phyloP scores from a whole-genome alignment of 1,284 basidiomycete genomes.

The Sphagnurus paluster region DNA sequence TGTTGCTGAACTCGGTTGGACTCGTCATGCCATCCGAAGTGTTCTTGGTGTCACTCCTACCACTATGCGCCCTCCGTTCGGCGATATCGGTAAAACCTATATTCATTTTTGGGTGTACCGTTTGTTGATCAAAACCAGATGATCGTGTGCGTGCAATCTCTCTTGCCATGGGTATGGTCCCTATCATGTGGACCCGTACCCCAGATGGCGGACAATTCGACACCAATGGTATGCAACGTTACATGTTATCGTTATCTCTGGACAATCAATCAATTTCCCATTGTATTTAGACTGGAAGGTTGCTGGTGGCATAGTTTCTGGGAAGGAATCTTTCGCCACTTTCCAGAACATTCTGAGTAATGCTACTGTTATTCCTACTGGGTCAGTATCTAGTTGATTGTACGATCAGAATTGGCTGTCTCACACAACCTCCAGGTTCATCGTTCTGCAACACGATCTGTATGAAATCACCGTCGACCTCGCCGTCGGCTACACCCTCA shows the following conservation, averaged over 20 bases:
- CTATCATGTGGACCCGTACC: slow-evolving; percentile 79
- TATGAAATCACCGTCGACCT: slow-evolving; percentile 87
- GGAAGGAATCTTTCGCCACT: slow-evolving; percentile 50
- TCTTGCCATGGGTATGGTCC: slow-evolving; percentile 77
- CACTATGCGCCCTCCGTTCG: slow-evolving; percentile 62
- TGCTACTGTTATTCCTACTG: slow-evolving; percentile 55
- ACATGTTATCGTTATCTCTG: neutral
- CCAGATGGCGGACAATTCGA: slow-evolving; percentile 68
- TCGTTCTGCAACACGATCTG: slow-evolving; percentile 88
- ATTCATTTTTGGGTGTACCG: slow-evolving; percentile 1
- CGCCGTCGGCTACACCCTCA: slow-evolving; percentile 85
- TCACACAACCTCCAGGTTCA: slow-evolving; percentile 56
- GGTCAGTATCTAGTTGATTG: slow-evolving; percentile 32
- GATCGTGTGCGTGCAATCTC: slow-evolving; percentile 89
- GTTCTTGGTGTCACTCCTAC: slow-evolving; percentile 82
- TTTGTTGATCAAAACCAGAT: slow-evolving; percentile 44
- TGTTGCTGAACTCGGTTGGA: slow-evolving; percentile 93
- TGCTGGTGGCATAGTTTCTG: slow-evolving; percentile 67
- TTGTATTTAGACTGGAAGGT: slow-evolving; percentile 74
- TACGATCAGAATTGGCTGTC: slow-evolving; percentile 17
- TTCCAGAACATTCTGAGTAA: slow-evolving; percentile 67
- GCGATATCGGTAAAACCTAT: slow-evolving; percentile 48
- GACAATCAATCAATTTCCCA: slow-evolving; percentile 2
- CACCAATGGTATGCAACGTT: slow-evolving; percentile 60
- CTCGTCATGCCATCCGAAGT: slow-evolving; percentile 78